phyloP scores from a whole-genome alignment of 2,329 filamentous ascomycete genomes.

The Myriosclerotinia duriaeana region DNA sequence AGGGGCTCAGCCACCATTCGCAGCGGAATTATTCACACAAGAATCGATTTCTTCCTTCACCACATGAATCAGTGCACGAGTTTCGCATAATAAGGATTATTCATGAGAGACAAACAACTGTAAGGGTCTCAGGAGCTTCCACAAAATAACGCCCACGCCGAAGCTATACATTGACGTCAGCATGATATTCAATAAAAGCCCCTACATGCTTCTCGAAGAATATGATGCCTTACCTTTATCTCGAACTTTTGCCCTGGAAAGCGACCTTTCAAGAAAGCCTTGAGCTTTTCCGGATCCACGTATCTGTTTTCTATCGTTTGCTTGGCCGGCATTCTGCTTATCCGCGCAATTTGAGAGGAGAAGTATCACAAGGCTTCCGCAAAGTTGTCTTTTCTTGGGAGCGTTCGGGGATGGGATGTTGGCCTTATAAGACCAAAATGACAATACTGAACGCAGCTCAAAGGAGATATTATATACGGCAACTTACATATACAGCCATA shows the following conservation, averaged over 20 bases:
- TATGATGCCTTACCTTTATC: neutral
- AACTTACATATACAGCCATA: too few species aligned
- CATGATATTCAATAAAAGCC: neutral
- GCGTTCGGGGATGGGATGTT: too few species aligned
- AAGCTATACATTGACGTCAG: neutral
- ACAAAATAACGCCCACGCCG: neutral
- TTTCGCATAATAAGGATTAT: neutral
- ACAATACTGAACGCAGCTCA: too few species aligned
- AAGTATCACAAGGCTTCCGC: too few species aligned
- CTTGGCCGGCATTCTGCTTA: neutral
- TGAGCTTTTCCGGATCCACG: neutral
- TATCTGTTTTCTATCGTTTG: constrained; percentile 5
- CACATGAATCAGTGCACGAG: neutral
- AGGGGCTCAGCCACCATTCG: too few species aligned
- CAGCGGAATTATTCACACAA: too few species aligned
- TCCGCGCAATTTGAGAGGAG: neutral
- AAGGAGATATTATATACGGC: too few species aligned
- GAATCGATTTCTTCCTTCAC: neutral
- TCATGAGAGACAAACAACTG: neutral
- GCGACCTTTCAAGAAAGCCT: neutral
- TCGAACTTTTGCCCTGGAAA: neutral
- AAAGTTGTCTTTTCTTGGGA: too few species aligned
- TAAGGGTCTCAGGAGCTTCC: neutral
- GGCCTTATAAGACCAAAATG: too few species aligned
- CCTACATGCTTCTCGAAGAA: neutral